Base-by-base conservation (phyloP, 1,284 basidiomycete genomes). In the Apiotrichum siamense region DNA sequence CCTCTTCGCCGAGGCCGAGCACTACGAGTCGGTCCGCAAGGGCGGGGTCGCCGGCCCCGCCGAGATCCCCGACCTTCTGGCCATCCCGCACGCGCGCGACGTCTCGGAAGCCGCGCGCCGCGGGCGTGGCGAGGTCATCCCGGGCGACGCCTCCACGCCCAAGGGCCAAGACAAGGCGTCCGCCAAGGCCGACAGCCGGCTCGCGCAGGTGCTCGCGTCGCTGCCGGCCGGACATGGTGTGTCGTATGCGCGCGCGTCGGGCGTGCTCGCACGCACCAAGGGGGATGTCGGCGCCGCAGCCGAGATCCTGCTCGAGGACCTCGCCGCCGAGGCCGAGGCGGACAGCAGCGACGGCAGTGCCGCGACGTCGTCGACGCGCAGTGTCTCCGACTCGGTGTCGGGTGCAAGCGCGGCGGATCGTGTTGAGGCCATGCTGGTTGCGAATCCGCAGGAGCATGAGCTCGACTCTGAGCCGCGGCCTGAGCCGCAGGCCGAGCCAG, bases 1-100 rank as follows among this genome's bases (percentile, higher is more conserved):
- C 7, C 58, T 70, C 13, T 70, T 72, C 56, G 65, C 67, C 37
- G 61, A 68, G 41, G 68, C 67, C 0, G 69, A 70, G 52, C 69
- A 72, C 44, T 72, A 68, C 43, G 64, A 72, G 52, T 64, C 61
- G 23, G 54, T 72, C 15, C 58, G 68, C 1, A 41, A 44, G 26
- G 54, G 62, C 9, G 23, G 45, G 12, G 40, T 40, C 21, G 61
- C 62, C n/a, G 67, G 69, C 23, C 63, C 67, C 10, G 66, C 69
- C 21, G 64, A 66, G 31, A 52, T 72, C 4, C 66, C 69, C 36
- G 67, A 72, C 48, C 37, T 37, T 3, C 51, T 63, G 11, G 67
- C 62, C 0, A 49, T 70, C 13, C 68, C 67, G 7, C 69, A 72
- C 50, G 58, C 60, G 29, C 51, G 52, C 29, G 69, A 72, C 41